Base-by-base conservation (phyloP, 805 yeast species). In the Komagataella pastoris region DNA sequence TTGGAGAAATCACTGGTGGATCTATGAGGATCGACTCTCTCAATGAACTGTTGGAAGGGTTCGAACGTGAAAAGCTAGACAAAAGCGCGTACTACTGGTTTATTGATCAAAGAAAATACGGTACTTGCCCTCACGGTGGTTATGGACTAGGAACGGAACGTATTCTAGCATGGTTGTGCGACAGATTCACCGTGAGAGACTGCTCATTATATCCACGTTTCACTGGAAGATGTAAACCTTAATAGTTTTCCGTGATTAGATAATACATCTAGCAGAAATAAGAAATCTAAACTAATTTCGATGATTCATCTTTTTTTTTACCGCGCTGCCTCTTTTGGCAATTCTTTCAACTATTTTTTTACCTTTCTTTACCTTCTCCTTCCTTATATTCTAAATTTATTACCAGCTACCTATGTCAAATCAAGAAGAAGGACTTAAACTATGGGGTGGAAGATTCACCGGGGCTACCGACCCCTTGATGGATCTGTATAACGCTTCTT, bases 361-460 rank as follows among this genome's bases (percentile, higher is more conserved):
- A 8, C 30, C 10, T 10, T n/a, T n/a, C n/a, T n/a, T n/a, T 30
- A 10, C 14, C 40, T 30, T 30, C 40, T 30, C 14, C 14, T 10
- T 30, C 23, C 23, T 21, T 21, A 3, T 21, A 6, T 21, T 21
- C 23, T 21, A 21, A 21, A 30, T 4, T 14, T 30, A 10, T 30
- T 30, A 10, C 40, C 40, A 30, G 40, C 40, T 30, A 30, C 4
- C 40, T 2, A 30, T 30, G 40, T 30, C 40, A 10, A 30, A 65
- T 44, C 66, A 76, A 59, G 81, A 82, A 57, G 69, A 82, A 24
- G 89, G 84, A 69, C 75, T 73, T 60, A 90, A 83, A 67, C 74
- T 91, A 57, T 91, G 99, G 99, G 99, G 99, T 61, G 99, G 98
- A 61, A 80, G 99, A 69, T 91, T 91, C 71, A 91, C 97, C 54